These are phyloP conservation scores for Fomitopsis pulvina DNA, from an alignment of 768 basidiomycete species.

Conservation along the genomic window DNA sequence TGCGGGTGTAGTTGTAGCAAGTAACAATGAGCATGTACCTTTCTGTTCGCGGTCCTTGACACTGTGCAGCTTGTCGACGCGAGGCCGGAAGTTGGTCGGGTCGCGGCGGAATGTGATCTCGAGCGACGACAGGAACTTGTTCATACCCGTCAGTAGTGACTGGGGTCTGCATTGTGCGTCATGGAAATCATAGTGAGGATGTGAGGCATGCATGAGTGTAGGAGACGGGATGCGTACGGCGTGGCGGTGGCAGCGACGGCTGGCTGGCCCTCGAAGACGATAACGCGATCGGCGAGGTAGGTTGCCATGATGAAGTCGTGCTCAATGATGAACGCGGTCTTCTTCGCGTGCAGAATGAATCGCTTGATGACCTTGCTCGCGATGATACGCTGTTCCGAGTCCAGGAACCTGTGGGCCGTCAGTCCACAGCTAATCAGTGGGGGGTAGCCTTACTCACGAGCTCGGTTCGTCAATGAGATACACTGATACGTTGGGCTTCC, in stretches of 20 bases:
- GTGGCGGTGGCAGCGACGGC: conserved; percentile 86
- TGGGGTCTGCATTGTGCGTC: conserved; percentile 65
- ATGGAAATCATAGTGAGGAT: not conserved
- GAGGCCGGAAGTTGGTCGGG: conserved; percentile 88
- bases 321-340: conserved; percentile 98
- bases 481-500: conserved; percentile 78
- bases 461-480: conserved; percentile 96
- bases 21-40: conserved; percentile 33
- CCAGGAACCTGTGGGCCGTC: conserved; percentile 70
- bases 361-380: conserved; percentile 98
- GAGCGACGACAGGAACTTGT: conserved; percentile 90
- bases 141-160: conserved; percentile 94
- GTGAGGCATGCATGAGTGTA: not conserved
- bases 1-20: not conserved
- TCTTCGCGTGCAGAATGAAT: conserved; percentile 95
- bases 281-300: conserved; percentile 96
- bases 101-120: conserved; percentile 99
- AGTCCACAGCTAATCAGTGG: not conserved
- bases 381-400: conserved; percentile 99
- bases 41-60: conserved; percentile 90
- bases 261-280: conserved; percentile 85
- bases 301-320: conserved; percentile 99
- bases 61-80: conserved; percentile 80
- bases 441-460: conserved; percentile 36
- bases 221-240: conserved; percentile 61